These are phyloP conservation scores for Metrosideros polymorpha DNA, from an alignment of 441 rosid genomes.

Conservation along the genomic window DNA sequence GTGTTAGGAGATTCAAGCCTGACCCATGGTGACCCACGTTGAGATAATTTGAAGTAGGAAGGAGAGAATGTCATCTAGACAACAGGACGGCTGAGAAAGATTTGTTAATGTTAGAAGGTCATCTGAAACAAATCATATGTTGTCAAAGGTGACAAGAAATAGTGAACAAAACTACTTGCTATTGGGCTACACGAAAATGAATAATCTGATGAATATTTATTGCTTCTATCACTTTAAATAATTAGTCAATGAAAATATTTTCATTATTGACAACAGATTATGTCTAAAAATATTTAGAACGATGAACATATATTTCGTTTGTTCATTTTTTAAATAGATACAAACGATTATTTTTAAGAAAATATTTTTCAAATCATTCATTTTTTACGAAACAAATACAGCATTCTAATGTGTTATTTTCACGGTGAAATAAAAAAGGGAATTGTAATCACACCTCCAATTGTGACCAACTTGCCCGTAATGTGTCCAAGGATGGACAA, in stretches of 20 bases:
- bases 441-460: background rate
- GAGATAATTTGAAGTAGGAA: background rate
- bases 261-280: too few species aligned
- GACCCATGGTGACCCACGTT: background rate
- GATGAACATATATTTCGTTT: too few species aligned
- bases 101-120: background rate
- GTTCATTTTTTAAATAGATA: too few species aligned
- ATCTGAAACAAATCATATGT: background rate
- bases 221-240: fast-evolving
- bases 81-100: background rate
- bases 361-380: too few species aligned
- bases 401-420: too few species aligned
- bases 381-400: too few species aligned
- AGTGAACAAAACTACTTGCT: background rate
- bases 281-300: too few species aligned
- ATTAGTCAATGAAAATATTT: fast-evolving
- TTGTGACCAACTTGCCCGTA: background rate
- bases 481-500: background rate
- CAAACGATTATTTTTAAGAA: too few species aligned
- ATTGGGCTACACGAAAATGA: fast-evolving
- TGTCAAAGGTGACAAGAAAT: background rate
- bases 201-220: fast-evolving
- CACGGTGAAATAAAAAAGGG: too few species aligned
- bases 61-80: background rate
- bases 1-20: background rate